phyloP scores from a whole-genome alignment of 805 yeast species.

The Candida sanyiensis region DNA sequence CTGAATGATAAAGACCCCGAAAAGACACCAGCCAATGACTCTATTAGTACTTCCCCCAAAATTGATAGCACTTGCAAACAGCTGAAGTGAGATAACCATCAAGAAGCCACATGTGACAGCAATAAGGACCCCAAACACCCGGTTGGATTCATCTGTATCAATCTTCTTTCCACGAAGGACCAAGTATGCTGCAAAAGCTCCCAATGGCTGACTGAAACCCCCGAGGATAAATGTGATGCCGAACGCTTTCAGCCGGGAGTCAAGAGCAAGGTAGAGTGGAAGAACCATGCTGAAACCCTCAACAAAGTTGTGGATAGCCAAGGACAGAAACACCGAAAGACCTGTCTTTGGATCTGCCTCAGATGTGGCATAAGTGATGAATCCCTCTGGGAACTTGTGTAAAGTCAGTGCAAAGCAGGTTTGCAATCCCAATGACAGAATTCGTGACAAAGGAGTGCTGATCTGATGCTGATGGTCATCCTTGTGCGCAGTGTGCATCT shows the following conservation, averaged over 20 bases:
- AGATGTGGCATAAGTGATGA: constrained; percentile 77
- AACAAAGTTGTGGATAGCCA: constrained; percentile 83
- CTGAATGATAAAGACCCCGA: constrained; percentile 56
- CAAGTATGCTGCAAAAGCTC: constrained; percentile 68
- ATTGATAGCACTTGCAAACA: constrained; percentile 77
- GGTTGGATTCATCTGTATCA: constrained; percentile 28
- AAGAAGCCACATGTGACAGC: constrained; percentile 80
- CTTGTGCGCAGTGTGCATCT: constrained; percentile 27
- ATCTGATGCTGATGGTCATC: constrained; percentile 74
- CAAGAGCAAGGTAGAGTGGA: constrained; percentile 77
- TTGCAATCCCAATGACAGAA: constrained; percentile 85
- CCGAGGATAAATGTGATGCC: constrained; percentile 65
- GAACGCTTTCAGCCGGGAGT: constrained; percentile 56
- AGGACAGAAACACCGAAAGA: constrained; percentile 71
- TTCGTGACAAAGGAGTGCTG: constrained; percentile 66
- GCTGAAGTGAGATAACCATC: constrained; percentile 73
- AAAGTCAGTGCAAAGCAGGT: constrained; percentile 82
- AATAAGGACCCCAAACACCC: constrained; percentile 57
- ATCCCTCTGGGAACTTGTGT: constrained; percentile 95
- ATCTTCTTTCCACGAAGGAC: constrained; percentile 37
- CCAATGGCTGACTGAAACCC: constrained; percentile 82
- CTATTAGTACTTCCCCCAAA: constrained; percentile 67
- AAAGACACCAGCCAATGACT: constrained; percentile 53
- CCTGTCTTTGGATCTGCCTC: constrained; percentile 67
- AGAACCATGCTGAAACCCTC: constrained; percentile 94